Evolutionary conservation across 1,284 basidiomycete genomes (phyloP).

Genomic region (Ganoderma leucocontextum): DNA sequence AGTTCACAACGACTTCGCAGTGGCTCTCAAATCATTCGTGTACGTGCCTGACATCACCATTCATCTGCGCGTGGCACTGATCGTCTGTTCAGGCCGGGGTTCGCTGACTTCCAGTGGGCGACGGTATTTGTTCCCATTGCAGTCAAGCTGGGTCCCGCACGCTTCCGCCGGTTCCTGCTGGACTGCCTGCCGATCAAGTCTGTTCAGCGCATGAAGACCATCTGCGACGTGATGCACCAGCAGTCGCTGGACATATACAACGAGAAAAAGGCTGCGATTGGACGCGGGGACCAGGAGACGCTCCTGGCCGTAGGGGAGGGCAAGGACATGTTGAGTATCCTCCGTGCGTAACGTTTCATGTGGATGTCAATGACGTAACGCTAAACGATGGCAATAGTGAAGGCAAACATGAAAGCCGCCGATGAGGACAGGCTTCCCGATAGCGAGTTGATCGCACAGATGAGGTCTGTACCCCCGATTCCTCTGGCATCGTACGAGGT

Average conservation of each 20-base stretch:
- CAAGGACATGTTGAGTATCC: slow-evolving; percentile 55
- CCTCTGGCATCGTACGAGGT: too few species aligned
- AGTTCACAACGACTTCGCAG: slow-evolving; percentile 31
- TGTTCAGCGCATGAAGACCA: slow-evolving; percentile 44
- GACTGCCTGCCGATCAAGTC: slow-evolving; percentile 19
- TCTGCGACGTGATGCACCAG: slow-evolving; percentile 48
- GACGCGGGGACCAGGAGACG: slow-evolving; percentile 31
- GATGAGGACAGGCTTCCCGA: too few species aligned
- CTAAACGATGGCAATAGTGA: slow-evolving; percentile 41
- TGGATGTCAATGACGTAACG: neutral
- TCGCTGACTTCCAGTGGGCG: neutral
- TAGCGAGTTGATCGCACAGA: too few species aligned
- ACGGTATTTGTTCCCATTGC: neutral
- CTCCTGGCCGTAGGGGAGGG: slow-evolving; percentile 44
- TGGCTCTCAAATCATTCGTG: slow-evolving; percentile 35
- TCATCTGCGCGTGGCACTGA: too few species aligned
- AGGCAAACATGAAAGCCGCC: neutral
- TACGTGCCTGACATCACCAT: slow-evolving; percentile 15
- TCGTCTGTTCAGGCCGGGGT: neutral
- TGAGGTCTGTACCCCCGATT: too few species aligned
- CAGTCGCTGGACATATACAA: slow-evolving; percentile 48
- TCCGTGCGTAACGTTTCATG: slow-evolving; percentile 34
- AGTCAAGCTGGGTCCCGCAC: neutral
- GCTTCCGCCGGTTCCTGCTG: slow-evolving; percentile 8
- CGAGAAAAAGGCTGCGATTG: slow-evolving; percentile 43